Conservation (phyloP, 192 early-diverging fungal genomes). For the Dispira simplex region DNA sequence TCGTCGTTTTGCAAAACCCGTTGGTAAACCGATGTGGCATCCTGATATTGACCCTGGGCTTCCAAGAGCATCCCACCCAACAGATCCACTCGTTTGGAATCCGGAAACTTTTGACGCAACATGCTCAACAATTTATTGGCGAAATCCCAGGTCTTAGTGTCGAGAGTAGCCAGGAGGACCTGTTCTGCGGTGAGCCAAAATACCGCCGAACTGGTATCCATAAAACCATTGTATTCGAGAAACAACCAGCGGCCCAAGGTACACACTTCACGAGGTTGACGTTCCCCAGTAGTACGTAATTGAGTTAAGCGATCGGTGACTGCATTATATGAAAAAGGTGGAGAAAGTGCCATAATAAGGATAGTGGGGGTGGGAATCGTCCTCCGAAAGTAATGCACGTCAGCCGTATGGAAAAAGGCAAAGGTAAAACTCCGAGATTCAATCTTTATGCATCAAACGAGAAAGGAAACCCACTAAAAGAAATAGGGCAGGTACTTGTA, state of each 20-base stretch:
- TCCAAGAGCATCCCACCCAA: slow-evolving; percentile 70
- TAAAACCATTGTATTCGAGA: slow-evolving; percentile 14
- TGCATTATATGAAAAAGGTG: neutral
- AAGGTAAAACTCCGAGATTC: no score
- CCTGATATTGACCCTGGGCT: slow-evolving; percentile 46
- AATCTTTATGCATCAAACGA: no score
- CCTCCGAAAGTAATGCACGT: no score
- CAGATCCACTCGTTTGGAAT: slow-evolving; percentile 50
- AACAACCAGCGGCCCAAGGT: slow-evolving; percentile 22
- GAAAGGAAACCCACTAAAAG: no score
- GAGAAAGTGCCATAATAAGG: no score
- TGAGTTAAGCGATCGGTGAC: slow-evolving; percentile 18
- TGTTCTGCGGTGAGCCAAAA: slow-evolving; percentile 68
- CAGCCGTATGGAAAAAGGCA: no score
- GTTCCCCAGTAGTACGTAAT: slow-evolving; percentile 28
- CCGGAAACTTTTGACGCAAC: slow-evolving; percentile 46
- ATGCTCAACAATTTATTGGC: slow-evolving; percentile 43
- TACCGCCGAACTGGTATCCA: slow-evolving; percentile 13
- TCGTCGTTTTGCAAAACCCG: slow-evolving; percentile 61
- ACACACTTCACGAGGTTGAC: slow-evolving; percentile 22
- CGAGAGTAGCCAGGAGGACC: slow-evolving; percentile 60
- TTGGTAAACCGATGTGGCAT: slow-evolving; percentile 56
- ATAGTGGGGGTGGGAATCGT: no score
- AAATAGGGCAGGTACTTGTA: no score
- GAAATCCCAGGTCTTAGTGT: slow-evolving; percentile 47